These are phyloP conservation scores for Zhuliangozyma parablackwelliae DNA, from an alignment of 1,139 yeast genomes.

Conservation along the genomic window DNA sequence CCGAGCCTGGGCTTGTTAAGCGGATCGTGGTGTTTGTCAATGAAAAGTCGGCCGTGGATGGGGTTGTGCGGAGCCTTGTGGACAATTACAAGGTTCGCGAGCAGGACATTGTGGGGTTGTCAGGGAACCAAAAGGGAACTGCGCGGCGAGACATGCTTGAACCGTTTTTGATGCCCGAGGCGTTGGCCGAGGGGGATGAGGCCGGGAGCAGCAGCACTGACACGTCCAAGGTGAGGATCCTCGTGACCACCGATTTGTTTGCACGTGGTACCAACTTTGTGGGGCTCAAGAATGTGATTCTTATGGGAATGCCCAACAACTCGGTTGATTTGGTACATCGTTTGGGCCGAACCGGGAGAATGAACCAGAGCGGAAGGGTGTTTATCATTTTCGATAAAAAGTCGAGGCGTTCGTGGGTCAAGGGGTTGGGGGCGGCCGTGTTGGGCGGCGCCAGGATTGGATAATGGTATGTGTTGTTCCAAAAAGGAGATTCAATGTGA, in stretches of 20 bases:
- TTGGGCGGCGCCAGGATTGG: conserved; percentile 48
- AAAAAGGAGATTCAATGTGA: conserved; percentile 13
- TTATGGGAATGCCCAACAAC: conserved; percentile 81
- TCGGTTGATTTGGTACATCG: conserved; percentile 87
- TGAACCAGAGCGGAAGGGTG: conserved; percentile 86
- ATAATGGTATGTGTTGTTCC: conserved; percentile 10
- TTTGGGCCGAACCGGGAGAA: conserved; percentile 91
- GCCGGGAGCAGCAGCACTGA: conserved; percentile 7
- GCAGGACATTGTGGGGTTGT: conserved; percentile 51
- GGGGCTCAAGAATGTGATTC: conserved; percentile 74
- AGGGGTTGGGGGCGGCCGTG: conserved; percentile 72
- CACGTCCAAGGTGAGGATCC: conserved; percentile 45
- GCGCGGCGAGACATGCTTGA: conserved; percentile 54
- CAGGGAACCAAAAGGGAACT: conserved; percentile 57
- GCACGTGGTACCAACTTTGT: conserved; percentile 89
- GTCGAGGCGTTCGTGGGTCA: conserved; percentile 73
- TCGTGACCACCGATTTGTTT: conserved; percentile 85
- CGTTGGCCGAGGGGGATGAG: conserved; percentile 26
- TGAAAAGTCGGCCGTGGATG: conserved; percentile 58
- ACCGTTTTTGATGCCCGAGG: conserved; percentile 61
- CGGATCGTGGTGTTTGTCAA: conserved; percentile 87
- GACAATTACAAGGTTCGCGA: conserved; percentile 51
- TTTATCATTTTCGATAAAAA: conserved; percentile 66
- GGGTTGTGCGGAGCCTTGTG: conserved; percentile 51
- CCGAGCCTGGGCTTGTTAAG: conserved; percentile 73